These are phyloP conservation scores for Trichoderma polysporum DNA, from an alignment of 2,329 filamentous ascomycete species.

Conservation along the genomic window DNA sequence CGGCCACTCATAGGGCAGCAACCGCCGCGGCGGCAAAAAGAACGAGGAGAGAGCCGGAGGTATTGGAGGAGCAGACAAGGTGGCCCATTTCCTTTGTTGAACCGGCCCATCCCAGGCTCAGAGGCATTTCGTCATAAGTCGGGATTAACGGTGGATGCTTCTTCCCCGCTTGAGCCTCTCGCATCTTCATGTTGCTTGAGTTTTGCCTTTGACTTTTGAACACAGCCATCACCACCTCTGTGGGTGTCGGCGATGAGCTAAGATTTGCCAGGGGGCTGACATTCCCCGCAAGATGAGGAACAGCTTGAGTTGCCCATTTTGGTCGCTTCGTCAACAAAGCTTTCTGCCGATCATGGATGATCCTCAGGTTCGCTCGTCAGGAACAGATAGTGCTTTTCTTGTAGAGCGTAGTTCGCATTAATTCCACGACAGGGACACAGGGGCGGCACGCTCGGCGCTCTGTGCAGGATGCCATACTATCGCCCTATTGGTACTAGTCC, in stretches of 20 bases:
- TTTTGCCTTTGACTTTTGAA: not conserved
- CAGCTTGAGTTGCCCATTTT: not conserved
- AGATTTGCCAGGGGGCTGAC: not conserved
- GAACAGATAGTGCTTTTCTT: not conserved
- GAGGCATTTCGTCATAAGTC: not conserved
- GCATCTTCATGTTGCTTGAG: not conserved
- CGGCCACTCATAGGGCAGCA: conserved; percentile 1
- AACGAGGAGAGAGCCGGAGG: not conserved
- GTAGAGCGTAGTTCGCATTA: not conserved
- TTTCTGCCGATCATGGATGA: not conserved
- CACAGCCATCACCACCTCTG: not conserved
- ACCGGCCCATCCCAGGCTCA: not conserved
- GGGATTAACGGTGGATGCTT: not conserved
- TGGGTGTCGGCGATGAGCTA: not conserved
- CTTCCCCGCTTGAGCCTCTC: not conserved
- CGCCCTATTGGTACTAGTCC: not conserved
- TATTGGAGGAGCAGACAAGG: not conserved
- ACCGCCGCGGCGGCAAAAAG: conserved; percentile 8
- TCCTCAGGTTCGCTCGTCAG: not conserved
- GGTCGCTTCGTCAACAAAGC: not conserved
- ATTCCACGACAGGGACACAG: not conserved
- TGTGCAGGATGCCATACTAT: not conserved
- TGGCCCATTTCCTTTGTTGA: not conserved
- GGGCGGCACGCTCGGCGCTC: not conserved
- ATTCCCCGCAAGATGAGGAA: not conserved